Base-by-base conservation (phyloP, 208 protist species). In the Crithidia sp. region DNA sequence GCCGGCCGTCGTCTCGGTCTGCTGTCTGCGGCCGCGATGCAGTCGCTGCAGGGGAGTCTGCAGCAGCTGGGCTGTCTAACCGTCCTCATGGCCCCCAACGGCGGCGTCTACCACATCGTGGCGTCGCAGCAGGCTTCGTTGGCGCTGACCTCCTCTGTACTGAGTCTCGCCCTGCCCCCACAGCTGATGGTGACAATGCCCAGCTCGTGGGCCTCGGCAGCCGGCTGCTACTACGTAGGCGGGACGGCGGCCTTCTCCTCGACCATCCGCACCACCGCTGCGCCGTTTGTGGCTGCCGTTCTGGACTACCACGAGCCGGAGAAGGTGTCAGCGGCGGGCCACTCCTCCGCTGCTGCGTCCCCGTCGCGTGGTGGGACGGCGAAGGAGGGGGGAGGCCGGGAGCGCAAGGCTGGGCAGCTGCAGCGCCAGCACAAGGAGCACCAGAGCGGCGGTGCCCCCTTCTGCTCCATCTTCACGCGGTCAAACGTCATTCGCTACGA, bases 101-200 rank as follows among this genome's bases (percentile, higher is more conserved):
- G 70, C 8, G 70, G 70, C 7, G 70, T 67, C 12, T 75, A 75
- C 53, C 70, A 75, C 70, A 45, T 75, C 60, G 70, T 75, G 8
- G 58, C 62, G 5, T 75, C 70, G 6, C 45, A 57, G 13, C 60
- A 62, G 13, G 70, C 70, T 8, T 62, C 17, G 0, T 47, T 75
- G 9, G 43, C 44, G 47, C 49, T 75, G 60, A 60, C 60, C 16
- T 66, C 61, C 39, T 75, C 70, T 8, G 60, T 68, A 60, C 70
- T 75, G 60, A 67, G 47, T 43, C 57, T 81, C 49, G 63, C 68
- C 1, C 50, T 75, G 63, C 67, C 76, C 2, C 49, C 68, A 36
- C 61, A 47, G 60, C 37, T 68, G 52, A 50, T 54, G 50, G 6
- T 68, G 8, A 44, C 49, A 7, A 4, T 59, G 50, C 54, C 62